Conservation (phyloP, 2,329 filamentous ascomycete species). For the Penicillium hordei region DNA sequence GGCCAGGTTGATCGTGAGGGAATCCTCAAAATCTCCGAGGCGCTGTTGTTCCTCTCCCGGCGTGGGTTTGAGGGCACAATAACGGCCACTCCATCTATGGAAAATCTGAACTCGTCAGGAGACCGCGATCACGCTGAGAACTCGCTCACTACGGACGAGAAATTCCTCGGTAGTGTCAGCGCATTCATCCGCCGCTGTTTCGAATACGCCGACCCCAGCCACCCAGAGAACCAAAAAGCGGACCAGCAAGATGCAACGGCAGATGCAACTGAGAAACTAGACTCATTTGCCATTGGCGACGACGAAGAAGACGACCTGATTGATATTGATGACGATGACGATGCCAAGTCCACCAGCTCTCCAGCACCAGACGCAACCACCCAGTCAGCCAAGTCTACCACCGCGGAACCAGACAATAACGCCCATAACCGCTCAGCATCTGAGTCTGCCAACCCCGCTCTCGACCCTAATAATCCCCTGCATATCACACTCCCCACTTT, state of each 20-base stretch:
- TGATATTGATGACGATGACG: slow-evolving; percentile 39
- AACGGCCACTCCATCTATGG: slow-evolving; percentile 62
- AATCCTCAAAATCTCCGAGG: slow-evolving; percentile 91
- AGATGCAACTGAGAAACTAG: slow-evolving; percentile 43
- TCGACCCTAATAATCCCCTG: slow-evolving; percentile 89
- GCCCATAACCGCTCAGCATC: slow-evolving; percentile 60
- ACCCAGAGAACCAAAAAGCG: slow-evolving; percentile 59
- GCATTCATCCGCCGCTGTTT: slow-evolving; percentile 96
- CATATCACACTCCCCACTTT: slow-evolving; percentile 97
- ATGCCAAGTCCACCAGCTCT: slow-evolving; percentile 28
- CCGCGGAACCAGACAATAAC: slow-evolving; percentile 9
- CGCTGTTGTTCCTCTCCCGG: slow-evolving; percentile 85
- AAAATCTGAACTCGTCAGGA: slow-evolving; percentile 49
- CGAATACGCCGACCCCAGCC: slow-evolving; percentile 94
- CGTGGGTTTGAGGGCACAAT: slow-evolving; percentile 77
- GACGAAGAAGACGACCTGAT: slow-evolving; percentile 53
- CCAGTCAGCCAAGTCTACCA: slow-evolving; percentile 8
- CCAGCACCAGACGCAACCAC: slow-evolving; percentile 20
- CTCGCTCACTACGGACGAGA: slow-evolving; percentile 70
- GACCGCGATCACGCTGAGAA: slow-evolving; percentile 40
- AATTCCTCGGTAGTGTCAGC: slow-evolving; percentile 87
- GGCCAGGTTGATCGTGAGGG: slow-evolving; percentile 93
- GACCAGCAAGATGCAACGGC: slow-evolving; percentile 31
- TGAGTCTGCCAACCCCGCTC: slow-evolving; percentile 79
- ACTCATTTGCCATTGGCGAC: slow-evolving; percentile 73